Conservation (phyloP, 495 filamentous ascomycete species). For the Glonium stellatum region DNA sequence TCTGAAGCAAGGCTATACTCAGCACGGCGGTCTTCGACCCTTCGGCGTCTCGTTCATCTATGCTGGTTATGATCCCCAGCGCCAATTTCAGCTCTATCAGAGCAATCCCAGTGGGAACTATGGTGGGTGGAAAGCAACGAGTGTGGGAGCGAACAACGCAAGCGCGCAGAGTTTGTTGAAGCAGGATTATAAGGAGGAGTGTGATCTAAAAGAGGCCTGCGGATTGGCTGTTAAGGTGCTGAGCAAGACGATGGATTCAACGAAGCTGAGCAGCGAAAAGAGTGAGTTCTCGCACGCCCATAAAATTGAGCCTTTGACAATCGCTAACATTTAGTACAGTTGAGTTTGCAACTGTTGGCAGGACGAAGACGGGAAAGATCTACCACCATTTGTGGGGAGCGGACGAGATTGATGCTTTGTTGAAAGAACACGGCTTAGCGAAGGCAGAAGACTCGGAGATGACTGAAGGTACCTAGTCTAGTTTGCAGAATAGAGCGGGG, state of each 20-base stretch:
- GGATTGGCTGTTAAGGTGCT: constrained; percentile 96
- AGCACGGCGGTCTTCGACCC: constrained; percentile 93
- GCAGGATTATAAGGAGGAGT: constrained; percentile 99
- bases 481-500: not conserved
- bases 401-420: constrained; percentile 88
- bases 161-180: constrained; percentile 96
- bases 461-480: constrained; percentile 5
- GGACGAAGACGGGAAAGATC: constrained; percentile 87
- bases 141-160: constrained; percentile 95
- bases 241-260: constrained; percentile 99
- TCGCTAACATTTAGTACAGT: constrained; percentile 48
- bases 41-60: constrained; percentile 99
- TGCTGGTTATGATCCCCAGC: constrained; percentile 88
- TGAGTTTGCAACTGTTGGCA: constrained; percentile 96
- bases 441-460: constrained; percentile 43
- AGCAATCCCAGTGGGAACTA: constrained; percentile 99
- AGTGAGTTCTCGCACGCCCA: constrained; percentile 51
- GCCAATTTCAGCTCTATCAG: constrained; percentile 98
- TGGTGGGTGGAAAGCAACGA: constrained; percentile 98
- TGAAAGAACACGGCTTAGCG: constrained; percentile 91
- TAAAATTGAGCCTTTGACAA: too few species aligned
- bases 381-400: constrained; percentile 97
- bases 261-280: constrained; percentile 97
- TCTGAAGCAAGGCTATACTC: constrained; percentile 98
- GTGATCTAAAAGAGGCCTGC: constrained; percentile 90